Base-by-base conservation (phyloP, 1,139 yeast species). In the Magnusiomyces ingens region DNA sequence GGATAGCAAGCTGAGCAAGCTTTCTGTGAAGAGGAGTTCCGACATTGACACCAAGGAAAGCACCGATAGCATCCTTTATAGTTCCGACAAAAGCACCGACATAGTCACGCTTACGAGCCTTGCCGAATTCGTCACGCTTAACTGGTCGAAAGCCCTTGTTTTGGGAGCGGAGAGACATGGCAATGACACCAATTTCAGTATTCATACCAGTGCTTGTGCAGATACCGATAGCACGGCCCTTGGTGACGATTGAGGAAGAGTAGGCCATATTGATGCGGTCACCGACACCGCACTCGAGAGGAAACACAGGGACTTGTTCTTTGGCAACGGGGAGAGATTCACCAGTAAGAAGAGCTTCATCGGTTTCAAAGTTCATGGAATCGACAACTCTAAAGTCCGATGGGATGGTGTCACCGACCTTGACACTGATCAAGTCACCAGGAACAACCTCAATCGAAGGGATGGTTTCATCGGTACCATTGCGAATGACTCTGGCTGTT, bases 101-200 rank as follows among this genome's bases (percentile, higher is more conserved):
- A 55, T 82, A 81, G 56, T 81, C 87, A 55, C 75, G 67, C 55
- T 68, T 67, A 29, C 75, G 69, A 22, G 71, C 63, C 26, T 66
- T 60, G 19, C 75, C 73, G 41, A 68, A 59, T 45, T 69, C 71
- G 55, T 65, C 68, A 51, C 71, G 60, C 57, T 69, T 62, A 54
- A 71, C 70, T 50, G 64, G 61, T 49, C 74, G 63, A 52, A 73
- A 59, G 40, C 68, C 66, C 17, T 69, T 61, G 53, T 67, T 67
- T 50, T 67, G 65, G 32, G 72, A 73, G 55, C 77, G 72, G 56
- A 85, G 74, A 12, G 90, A 82, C 54, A 74, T 72, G 2, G 95
- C 94, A 67, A 86, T 86, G 59, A 77, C 76, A 55, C 95, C 95
- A 58, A 86, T 85, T 69, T 85, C 91, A 1, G 94, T 85, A 52